Percentiles rank a stretch among this genome's conserved stretches.
phyloP scores from a whole-genome alignment of 164 flowering plant species.

The Pachysandra terminalis region DNA sequence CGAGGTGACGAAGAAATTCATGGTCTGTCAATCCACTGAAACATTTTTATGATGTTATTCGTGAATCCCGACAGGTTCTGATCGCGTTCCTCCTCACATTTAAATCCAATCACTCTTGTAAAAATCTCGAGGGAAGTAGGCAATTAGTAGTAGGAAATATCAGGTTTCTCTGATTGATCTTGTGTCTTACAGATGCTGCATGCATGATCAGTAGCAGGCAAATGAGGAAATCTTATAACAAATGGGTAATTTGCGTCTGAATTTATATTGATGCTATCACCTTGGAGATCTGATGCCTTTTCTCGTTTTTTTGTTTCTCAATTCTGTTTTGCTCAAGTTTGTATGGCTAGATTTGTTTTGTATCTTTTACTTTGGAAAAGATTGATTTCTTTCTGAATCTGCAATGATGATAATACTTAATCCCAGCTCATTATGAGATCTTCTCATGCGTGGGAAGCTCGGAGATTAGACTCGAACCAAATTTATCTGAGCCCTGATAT shows the following conservation, averaged over 20 bases:
- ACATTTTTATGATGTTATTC: slow-evolving; percentile 41
- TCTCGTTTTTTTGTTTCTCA: too few relatives aligned
- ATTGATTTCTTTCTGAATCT: too few relatives aligned
- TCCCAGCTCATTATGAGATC: too few relatives aligned
- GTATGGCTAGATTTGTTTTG: too few relatives aligned
- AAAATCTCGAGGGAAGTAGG: neutral
- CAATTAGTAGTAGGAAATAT: neutral
- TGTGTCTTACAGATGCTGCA: neutral
- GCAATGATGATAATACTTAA: too few relatives aligned
- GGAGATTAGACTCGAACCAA: too few relatives aligned
- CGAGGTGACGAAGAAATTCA: slow-evolving; percentile 75
- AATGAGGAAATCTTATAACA: slow-evolving; percentile 14
- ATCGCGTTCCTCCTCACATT: slow-evolving; percentile 26
- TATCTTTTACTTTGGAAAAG: too few relatives aligned
- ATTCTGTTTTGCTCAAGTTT: too few relatives aligned
- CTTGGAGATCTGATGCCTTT: slow-evolving; percentile 46
- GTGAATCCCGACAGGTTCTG: slow-evolving; percentile 85
- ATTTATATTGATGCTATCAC: slow-evolving; percentile 35
- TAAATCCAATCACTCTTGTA: neutral
- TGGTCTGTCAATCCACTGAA: slow-evolving; percentile 77
- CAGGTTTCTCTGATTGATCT: neutral
- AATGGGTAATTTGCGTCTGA: slow-evolving; percentile 56
- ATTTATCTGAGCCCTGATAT: too few relatives aligned
- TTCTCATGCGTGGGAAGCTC: too few relatives aligned
- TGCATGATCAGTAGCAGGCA: neutral